Percentiles rank a stretch among this genome's conserved stretches.
phyloP scores from a whole-genome alignment of 2,329 filamentous ascomycete species.

The Apiospora malaysiana region DNA sequence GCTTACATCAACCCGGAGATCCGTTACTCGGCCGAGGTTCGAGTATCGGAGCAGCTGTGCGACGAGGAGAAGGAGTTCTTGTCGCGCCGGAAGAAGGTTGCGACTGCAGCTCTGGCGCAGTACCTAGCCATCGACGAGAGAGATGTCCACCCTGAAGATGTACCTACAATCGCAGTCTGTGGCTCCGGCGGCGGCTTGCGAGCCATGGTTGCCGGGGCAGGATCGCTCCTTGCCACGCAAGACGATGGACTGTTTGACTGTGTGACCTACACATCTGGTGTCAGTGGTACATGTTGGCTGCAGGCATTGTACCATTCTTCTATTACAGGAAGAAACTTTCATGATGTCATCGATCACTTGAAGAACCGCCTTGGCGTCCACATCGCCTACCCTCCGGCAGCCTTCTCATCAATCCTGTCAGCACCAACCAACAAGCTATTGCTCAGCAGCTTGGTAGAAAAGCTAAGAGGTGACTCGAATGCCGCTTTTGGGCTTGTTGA shows the following conservation, averaged over 20 bases:
- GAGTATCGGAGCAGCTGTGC: slow-evolving; percentile 82
- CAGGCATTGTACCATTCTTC: slow-evolving; percentile 87
- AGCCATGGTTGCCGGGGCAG: slow-evolving; percentile 87
- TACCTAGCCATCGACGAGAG: slow-evolving; percentile 81
- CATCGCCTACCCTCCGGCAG: slow-evolving; percentile 89
- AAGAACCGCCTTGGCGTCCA: slow-evolving; percentile 86
- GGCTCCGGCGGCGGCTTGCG: slow-evolving; percentile 91
- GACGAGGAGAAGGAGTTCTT: slow-evolving; percentile 81
- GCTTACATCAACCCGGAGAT: slow-evolving; percentile 87
- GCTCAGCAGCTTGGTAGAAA: slow-evolving; percentile 87
- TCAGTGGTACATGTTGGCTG: slow-evolving; percentile 96
- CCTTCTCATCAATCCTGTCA: slow-evolving; percentile 80
- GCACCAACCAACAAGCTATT: slow-evolving; percentile 94
- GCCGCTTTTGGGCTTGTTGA: slow-evolving; percentile 92
- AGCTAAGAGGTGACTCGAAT: slow-evolving; percentile 79
- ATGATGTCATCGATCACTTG: slow-evolving; percentile 78
- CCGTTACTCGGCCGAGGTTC: slow-evolving; percentile 77
- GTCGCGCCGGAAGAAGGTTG: slow-evolving; percentile 69
- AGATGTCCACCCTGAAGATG: slow-evolving; percentile 89
- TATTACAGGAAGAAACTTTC: slow-evolving; percentile 71
- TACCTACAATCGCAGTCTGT: slow-evolving; percentile 92
- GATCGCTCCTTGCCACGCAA: slow-evolving; percentile 82
- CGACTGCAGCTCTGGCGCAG: slow-evolving; percentile 75
- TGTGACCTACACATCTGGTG: slow-evolving; percentile 91
- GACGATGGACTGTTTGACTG: slow-evolving; percentile 93